A percentile compares a stretch with the other conserved stretches of the same genome.
These are phyloP conservation scores for Chlorella variabilis DNA, from an alignment of 163 green algal genomes.

Conservation along the genomic window DNA sequence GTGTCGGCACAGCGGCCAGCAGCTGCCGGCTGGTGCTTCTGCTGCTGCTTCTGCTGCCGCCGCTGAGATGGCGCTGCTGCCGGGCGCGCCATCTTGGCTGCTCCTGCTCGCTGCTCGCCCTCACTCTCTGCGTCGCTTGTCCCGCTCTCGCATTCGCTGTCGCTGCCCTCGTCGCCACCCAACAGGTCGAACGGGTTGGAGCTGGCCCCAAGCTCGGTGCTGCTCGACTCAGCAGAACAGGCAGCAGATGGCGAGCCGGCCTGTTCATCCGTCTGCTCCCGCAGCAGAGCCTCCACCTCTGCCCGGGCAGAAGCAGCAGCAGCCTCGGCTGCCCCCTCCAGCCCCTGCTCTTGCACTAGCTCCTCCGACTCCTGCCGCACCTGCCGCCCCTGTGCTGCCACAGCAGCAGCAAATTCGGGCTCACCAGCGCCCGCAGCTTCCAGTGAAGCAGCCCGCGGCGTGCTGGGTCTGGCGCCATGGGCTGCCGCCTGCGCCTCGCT, in stretches of 20 bases:
- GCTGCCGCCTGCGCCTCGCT: neutral
- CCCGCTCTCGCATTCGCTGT: too few relatives aligned
- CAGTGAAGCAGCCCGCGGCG: too few relatives aligned
- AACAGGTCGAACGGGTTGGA: slow-evolving; percentile 18
- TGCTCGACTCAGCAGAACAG: neutral
- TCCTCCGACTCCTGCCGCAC: neutral
- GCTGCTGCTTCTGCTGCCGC: neutral
- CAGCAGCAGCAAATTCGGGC: neutral
- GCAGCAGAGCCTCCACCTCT: neutral
- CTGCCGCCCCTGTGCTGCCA: neutral
- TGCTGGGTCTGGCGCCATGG: neutral
- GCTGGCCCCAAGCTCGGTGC: neutral
- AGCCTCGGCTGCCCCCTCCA: neutral
- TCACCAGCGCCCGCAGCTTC: neutral
- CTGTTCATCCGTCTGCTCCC: neutral
- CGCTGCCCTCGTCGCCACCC: neutral
- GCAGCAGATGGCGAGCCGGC: neutral
- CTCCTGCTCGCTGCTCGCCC: neutral
- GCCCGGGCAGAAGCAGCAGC: neutral
- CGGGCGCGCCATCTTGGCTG: neutral
- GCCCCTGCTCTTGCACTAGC: neutral
- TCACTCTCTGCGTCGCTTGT: neutral
- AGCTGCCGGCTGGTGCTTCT: too few relatives aligned
- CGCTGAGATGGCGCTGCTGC: neutral
- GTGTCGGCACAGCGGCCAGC: too few relatives aligned